These are phyloP conservation scores for Bryoglossum gracile DNA, from an alignment of 495 filamentous ascomycete species.

Conservation along the genomic window DNA sequence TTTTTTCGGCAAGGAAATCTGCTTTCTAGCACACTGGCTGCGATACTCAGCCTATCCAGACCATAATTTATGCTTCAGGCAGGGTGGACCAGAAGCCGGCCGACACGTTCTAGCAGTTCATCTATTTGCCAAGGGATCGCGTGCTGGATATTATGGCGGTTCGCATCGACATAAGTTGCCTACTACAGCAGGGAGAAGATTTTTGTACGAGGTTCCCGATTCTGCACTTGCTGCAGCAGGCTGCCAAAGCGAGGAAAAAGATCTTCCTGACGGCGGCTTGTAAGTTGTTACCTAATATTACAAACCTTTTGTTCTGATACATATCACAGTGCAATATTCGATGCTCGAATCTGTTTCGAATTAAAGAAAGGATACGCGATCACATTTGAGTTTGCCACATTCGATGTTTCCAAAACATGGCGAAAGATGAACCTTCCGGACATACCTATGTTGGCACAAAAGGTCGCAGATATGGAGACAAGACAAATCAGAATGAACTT, in stretches of 20 bases:
- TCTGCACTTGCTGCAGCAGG: constrained; percentile 19
- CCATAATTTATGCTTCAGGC: constrained; percentile 6
- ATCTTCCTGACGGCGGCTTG: constrained; percentile 23
- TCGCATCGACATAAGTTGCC: constrained; percentile 18
- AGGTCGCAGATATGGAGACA: constrained; percentile 4
- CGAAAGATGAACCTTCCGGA: constrained; percentile 4
- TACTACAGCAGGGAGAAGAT: constrained; percentile 22
- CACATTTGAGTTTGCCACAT: constrained; percentile 17
- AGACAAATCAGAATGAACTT: constrained; percentile 8
- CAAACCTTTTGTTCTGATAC: constrained; percentile 17
- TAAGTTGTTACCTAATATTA: constrained; percentile 22
- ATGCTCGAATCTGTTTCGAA: constrained; percentile 18
- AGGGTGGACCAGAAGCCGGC: not conserved
- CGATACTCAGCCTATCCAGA: constrained; percentile 23
- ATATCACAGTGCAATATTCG: not conserved
- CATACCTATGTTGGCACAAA: not conserved
- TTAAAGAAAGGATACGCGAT: constrained; percentile 23
- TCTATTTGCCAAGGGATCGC: not conserved
- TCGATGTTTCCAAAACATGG: constrained; percentile 1
- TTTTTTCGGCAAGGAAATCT: constrained; percentile 21
- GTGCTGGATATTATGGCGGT: constrained; percentile 21
- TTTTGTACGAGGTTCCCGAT: constrained; percentile 20
- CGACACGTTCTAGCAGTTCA: not conserved
- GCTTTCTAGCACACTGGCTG: constrained; percentile 23
- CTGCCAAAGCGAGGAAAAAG: constrained; percentile 22